Evolutionary conservation across 177 flowering plant genomes (phyloP), one percentile per base, ranked within the genome.

Genomic region (Vitis hybrid): DNA sequence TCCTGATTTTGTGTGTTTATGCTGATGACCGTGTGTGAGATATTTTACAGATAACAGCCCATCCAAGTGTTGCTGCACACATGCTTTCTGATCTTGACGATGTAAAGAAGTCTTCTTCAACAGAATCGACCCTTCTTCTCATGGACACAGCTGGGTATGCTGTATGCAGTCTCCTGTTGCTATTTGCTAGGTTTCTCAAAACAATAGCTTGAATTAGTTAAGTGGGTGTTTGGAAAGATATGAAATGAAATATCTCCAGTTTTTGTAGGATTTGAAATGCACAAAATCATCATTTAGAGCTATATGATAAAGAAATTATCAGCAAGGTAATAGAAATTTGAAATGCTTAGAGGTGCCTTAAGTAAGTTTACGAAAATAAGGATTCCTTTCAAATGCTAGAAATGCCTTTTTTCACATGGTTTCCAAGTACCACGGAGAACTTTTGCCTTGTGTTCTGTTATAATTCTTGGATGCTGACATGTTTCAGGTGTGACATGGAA

Each of bases 401-500:
- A 31, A n/a, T 12, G 57, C 15, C 11, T n/a, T 14, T 62, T 33
- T 50, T 19, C 22, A 64, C 3, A 45, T 10, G 55, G 39, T 29
- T 31, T 70, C 39, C 31, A 16, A 55, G 13, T 58, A 45, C 4
- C 16, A 12, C 8, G 15, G 19, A 52, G 50, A 52, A 19, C 13
- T 26, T 61, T 60, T 11, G 0, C 22, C 5, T 49, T 72, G 39
- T 18, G 48, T 65, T 7, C 16, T 55, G n/a, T 3, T 33, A 52
- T 4, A n/a, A 58, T 57, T 53, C 49, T 52, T 49, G 19, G 51
- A 16, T n/a, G 53, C 15, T 45, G 29, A 39, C 67, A 45, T 69
- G 55, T 70, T 79, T 70, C 85, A 95, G 99, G 69, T 96, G 99
- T 78, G 99, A 96, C 75, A 93, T 96, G 99, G 98, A 93, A 75